Base-by-base conservation (phyloP, 2,329 filamentous ascomycete species). In the Verticillium klebahnii region DNA sequence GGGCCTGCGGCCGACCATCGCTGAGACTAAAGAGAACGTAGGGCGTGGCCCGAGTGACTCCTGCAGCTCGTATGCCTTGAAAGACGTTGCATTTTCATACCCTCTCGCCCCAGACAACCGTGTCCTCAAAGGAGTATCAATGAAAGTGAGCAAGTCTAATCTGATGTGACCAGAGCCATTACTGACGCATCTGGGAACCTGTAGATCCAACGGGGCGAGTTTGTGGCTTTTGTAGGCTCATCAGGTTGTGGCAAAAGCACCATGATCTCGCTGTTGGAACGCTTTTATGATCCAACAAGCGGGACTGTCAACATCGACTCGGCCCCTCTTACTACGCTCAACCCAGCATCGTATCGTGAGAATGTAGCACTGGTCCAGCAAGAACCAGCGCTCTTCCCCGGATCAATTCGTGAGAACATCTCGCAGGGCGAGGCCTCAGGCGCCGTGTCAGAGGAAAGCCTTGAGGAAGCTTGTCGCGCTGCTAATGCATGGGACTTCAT, bases 171-270 rank as follows among this genome's bases (percentile, higher is more conserved):
- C 29, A 29, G 29, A 29, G 4, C 29, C 5, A 29, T 6, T 29
- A 29, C 29, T 29, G 29, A 29, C 14, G 19, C 19, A 31, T 34
- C 19, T 56, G n/a, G 29, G 15, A 7, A 32, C 11, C 5, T 36
- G 11, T 15, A 72, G 58, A 78, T 84, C 58, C 63, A 71, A 36
- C 75, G 77, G 5, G 80, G 82, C 12, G 76, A 79, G 64, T 84
- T 81, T 67, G 72, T 83, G 2, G 85, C 83, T 2, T 77, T 86
- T 9, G 84, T 87, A 0, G 84, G 85, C 6, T 77, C 83, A 1
- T 85, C 81, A 0, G 84, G 84, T 7, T 85, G 83, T 64, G 85
- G 84, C 0, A 88, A 88, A 67, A 85, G 82, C 0, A 87, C 85
- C 2, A 82, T 85, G 61, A 78, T 89, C 58, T 78, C 80, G 8